Base-by-base conservation (phyloP, 768 basidiomycete genomes). In the Floccularia luteovirens region DNA sequence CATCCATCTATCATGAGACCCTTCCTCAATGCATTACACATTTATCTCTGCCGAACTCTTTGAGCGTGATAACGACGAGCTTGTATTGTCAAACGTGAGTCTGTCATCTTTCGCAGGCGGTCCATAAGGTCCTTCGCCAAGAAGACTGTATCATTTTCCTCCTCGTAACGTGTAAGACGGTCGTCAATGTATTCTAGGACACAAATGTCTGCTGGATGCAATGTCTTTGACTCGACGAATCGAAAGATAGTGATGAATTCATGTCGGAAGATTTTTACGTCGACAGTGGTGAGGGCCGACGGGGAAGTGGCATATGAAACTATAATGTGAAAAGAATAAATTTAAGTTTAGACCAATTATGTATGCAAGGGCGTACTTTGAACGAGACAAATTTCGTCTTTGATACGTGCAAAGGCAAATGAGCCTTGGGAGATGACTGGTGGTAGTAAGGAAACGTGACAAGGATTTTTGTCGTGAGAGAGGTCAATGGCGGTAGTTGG, bases 211-310 rank as follows among this genome's bases (percentile, higher is more conserved):
- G 65, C 47, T 10, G 74, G 71, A 44, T 79, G 71, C 10, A 76
- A 46, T 2, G 68, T 69, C 31, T 56, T 55, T 32, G 56, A 55
- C 48, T 72, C 65, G 6, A 60, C 55, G 41, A 75, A 70, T 27
- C 78, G 75, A 49, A 80, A 81, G 38, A 81, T 81, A 47, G 73
- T 72, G 54, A 74, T 72, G 46, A 79, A 78, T 55, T 80, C 78
- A 51, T 80, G 76, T 43, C 63, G 66, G 53, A 74, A 76, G 32
- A 75, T 62, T 52, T 72, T 73, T n/a, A 73, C 66, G 37, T 74
- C 67, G 25, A 73, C 59, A 6, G 69, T 57, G 11, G 65, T 63
- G 31, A 72, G 53, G 19, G 70, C 59, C 2, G 71, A 69, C n/a
- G 55, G 47, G n/a, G 69, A 64, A 0, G 65, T 64, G 27, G 56